These are phyloP conservation scores for Arbutus unedo DNA, from an alignment of 148 eudicot genomes.

Conservation along the genomic window DNA sequence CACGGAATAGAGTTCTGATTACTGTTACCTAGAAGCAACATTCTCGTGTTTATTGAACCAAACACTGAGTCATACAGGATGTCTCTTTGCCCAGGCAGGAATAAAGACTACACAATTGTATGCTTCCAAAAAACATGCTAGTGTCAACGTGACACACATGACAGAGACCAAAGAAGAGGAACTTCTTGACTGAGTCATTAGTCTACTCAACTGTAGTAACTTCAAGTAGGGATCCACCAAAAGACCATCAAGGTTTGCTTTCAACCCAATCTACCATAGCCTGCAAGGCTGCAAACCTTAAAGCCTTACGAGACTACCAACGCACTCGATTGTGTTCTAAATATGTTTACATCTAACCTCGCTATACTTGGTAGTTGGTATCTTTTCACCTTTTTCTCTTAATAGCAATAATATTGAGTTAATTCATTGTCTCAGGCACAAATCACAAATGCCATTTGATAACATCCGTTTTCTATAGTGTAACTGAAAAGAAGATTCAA, in stretches of 20 bases:
- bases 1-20: background rate
- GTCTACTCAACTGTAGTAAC: background rate
- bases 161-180: background rate
- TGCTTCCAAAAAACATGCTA: background rate
- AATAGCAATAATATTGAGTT: background rate
- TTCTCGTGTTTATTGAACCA: background rate
- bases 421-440: background rate
- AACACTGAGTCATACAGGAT: background rate
- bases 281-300: background rate
- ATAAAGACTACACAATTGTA: background rate
- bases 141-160: background rate
- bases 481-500: background rate
- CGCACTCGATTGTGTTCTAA: background rate
- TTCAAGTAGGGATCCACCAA: background rate
- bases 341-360: background rate
- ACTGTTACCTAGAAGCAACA: background rate
- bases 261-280: background rate
- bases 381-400: background rate
- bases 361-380: background rate
- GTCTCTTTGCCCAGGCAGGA: slow-evolving; percentile 1
- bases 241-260: background rate
- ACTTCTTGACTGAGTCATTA: background rate
- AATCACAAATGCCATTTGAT: background rate
- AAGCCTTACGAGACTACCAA: background rate
- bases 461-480: background rate